Conservation (phyloP, 768 basidiomycete genomes). For the Nevesoporus exiguus region DNA sequence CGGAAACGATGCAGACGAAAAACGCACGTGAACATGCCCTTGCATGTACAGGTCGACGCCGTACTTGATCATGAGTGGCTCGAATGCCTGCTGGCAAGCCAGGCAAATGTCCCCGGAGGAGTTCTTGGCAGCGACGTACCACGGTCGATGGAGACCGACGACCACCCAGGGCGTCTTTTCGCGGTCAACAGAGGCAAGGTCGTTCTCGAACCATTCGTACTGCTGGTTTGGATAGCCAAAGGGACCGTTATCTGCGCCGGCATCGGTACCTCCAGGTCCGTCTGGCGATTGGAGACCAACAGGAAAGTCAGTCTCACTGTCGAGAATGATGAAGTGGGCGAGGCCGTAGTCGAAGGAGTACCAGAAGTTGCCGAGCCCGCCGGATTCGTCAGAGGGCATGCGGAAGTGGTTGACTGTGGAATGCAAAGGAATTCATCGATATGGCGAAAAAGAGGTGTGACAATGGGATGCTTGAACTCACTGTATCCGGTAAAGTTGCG, state of each 20-base stretch:
- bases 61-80: slow-evolving; percentile 32
- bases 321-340: slow-evolving; percentile 25
- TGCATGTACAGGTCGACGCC: slow-evolving; percentile 30
- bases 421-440: not conserved
- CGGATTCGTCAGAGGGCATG: slow-evolving; percentile 27
- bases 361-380: slow-evolving; percentile 29
- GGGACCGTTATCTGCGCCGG: slow-evolving; percentile 23
- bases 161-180: slow-evolving; percentile 27
- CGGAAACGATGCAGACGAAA: not conserved
- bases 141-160: slow-evolving; percentile 29
- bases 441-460: not conserved
- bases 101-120: slow-evolving; percentile 8
- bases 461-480: slow-evolving; percentile 6
- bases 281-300: slow-evolving; percentile 25
- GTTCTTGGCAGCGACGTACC: slow-evolving; percentile 19
- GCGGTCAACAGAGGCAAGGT: slow-evolving; percentile 23
- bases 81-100: slow-evolving; percentile 26
- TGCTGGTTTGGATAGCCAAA: slow-evolving; percentile 29
- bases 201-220: slow-evolving; percentile 26
- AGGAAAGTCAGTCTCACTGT: slow-evolving; percentile 27
- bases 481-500: slow-evolving; percentile 29
- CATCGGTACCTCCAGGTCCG: slow-evolving; percentile 16
- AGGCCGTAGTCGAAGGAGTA: slow-evolving; percentile 32
- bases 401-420: slow-evolving; percentile 24
- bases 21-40: slow-evolving; percentile 25